phyloP scores from a whole-genome alignment of 441 rosid species.

The Capsella rubella region DNA sequence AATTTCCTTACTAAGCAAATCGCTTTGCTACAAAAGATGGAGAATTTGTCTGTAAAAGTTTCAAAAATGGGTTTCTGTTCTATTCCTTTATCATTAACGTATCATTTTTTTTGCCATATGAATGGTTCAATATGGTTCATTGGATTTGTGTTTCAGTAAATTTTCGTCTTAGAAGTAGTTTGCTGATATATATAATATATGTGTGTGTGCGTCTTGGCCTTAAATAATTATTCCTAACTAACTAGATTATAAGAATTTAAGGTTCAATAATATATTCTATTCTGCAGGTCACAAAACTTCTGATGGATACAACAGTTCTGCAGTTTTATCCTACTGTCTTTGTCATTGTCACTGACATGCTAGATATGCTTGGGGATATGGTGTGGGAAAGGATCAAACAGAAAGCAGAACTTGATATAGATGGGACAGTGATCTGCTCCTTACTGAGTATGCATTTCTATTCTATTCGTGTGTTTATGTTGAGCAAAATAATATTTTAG shows the following conservation, averaged over 20 bases:
- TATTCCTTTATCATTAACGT: conserved; percentile 13
- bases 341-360: conserved; percentile 78
- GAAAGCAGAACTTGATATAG: conserved; percentile 81
- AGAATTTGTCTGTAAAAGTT: neutral
- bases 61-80: neutral
- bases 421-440: conserved; percentile 57
- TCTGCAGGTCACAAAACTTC: conserved; percentile 89
- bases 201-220: neutral
- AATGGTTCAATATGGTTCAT: neutral
- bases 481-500: conserved; percentile 5
- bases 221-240: conserved; percentile 4
- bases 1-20: conserved; percentile 21
- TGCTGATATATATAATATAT: neutral
- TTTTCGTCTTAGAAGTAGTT: neutral
- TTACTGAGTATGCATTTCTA: conserved; percentile 62
- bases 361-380: conserved; percentile 92
- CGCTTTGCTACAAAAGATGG: conserved; percentile 14
- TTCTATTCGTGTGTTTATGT: conserved; percentile 8
- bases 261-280: conserved; percentile 29
- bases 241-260: conserved; percentile 23
- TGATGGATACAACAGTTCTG: conserved; percentile 88
- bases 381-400: conserved; percentile 88
- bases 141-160: neutral
- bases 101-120: conserved; percentile 26
- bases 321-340: conserved; percentile 94